Conservation (phyloP, 352 stramenopile genomes). For the Globisporangium paddicum region DNA sequence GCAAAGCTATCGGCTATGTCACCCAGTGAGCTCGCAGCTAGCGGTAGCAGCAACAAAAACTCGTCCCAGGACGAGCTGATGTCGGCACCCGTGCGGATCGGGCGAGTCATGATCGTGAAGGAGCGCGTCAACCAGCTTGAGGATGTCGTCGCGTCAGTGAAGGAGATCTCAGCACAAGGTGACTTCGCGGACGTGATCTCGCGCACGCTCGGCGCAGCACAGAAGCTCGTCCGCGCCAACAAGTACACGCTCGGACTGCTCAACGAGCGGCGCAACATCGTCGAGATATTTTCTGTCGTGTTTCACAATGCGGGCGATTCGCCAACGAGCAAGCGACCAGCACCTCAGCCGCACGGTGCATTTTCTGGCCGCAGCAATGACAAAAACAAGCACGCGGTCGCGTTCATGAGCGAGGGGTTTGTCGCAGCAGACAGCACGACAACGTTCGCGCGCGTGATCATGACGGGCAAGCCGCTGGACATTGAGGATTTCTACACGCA, state of each 20-base stretch:
- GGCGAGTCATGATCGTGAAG: conserved; percentile 25
- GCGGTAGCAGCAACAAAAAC: neutral
- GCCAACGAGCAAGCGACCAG: neutral
- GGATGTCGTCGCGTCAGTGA: conserved; percentile 46
- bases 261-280: conserved; percentile 52
- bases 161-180: conserved; percentile 54
- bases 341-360: neutral
- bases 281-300: conserved; percentile 46
- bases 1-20: neutral
- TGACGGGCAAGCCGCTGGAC: conserved; percentile 48
- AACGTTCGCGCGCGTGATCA: conserved; percentile 59
- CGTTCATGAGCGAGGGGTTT: conserved; percentile 51
- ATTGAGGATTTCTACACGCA: conserved; percentile 60
- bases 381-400: conserved; percentile 11
- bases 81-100: neutral
- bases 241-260: conserved; percentile 62
- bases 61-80: neutral
- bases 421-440: conserved; percentile 51
- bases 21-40: neutral
- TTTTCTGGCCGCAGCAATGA: neutral
- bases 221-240: conserved; percentile 53
- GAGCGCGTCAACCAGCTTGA: conserved; percentile 55
- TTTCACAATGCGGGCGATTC: neutral
- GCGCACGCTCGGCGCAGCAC: conserved; percentile 38
- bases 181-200: conserved; percentile 55